phyloP scores from a whole-genome alignment of 139 green algal species.

The Diplosphaera chodatii region DNA sequence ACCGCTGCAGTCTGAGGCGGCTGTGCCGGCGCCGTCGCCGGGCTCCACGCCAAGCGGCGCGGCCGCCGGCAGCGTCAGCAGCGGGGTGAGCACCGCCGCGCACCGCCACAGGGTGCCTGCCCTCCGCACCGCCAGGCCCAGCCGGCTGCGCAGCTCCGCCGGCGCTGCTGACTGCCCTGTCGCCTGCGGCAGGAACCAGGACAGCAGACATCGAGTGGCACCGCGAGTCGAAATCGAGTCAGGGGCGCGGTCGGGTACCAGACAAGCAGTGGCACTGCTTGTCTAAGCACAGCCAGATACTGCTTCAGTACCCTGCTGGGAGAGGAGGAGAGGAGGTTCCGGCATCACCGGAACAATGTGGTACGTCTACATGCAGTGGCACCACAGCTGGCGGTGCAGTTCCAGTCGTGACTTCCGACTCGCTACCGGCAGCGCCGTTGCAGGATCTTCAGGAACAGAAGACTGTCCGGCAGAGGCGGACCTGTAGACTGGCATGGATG shows the following conservation, averaged over 20 bases:
- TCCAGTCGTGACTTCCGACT: too few relatives aligned
- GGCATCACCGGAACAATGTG: too few relatives aligned
- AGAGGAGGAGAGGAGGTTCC: too few relatives aligned
- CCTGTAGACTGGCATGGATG: slow-evolving; percentile 22
- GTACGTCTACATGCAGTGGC: too few relatives aligned
- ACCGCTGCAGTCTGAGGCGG: neutral
- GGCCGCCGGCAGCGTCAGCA: slow-evolving; percentile 29
- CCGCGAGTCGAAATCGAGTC: too few relatives aligned
- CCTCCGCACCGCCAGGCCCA: slow-evolving; percentile 48
- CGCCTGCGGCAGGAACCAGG: neutral
- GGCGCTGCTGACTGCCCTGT: slow-evolving; percentile 2
- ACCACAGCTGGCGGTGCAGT: too few relatives aligned
- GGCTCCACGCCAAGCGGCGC: slow-evolving; percentile 20
- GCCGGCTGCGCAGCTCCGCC: slow-evolving; percentile 29
- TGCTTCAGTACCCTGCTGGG: too few relatives aligned
- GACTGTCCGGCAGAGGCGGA: too few relatives aligned
- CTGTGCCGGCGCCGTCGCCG: slow-evolving; percentile 8
- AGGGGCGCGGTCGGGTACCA: neutral
- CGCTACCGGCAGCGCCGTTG: neutral
- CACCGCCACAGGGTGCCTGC: slow-evolving; percentile 55
- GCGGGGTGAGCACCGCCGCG: slow-evolving; percentile 32
- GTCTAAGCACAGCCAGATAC: too few relatives aligned
- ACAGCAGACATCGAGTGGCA: neutral
- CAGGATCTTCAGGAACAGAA: neutral
- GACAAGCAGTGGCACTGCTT: too few relatives aligned